Conservation (phyloP, 345 rosid genomes). For the Camelina sativa region DNA sequence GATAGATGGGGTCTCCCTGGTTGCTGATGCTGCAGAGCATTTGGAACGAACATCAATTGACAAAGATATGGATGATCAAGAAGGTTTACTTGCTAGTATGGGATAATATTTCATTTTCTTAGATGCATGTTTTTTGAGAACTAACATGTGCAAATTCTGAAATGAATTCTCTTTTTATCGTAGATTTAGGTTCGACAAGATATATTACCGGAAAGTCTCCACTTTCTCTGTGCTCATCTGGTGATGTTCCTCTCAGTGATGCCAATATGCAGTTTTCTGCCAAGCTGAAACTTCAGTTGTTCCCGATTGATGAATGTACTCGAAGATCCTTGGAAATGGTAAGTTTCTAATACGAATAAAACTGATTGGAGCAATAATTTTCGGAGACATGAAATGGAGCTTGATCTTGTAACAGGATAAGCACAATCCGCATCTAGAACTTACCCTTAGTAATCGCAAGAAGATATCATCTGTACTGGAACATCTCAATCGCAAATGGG, state of each 20-base stretch:
- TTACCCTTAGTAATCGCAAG: conserved; percentile 90
- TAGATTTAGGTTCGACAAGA: conserved; percentile 49
- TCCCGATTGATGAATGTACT: conserved; percentile 91
- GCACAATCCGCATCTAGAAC: conserved; percentile 96
- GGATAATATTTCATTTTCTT: conserved; percentile 33
- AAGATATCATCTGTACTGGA: conserved; percentile 95
- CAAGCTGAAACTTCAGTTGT: conserved; percentile 94
- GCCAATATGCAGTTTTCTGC: conserved; percentile 52
- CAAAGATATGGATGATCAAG: conserved; percentile 59
- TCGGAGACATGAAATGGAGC: conserved; percentile 24
- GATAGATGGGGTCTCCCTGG: conserved; percentile 97
- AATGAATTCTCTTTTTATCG: conserved; percentile 29
- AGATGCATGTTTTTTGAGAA: conserved; percentile 31
- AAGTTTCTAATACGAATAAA: conserved; percentile 39
- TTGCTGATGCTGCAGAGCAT: conserved; percentile 99
- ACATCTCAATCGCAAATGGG: conserved; percentile 97
- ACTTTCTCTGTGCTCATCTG: conserved; percentile 50
- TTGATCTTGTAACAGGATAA: conserved; percentile 71
- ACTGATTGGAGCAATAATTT: neutral
- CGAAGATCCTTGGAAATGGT: conserved; percentile 91
- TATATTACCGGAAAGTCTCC: conserved; percentile 53
- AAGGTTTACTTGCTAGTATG: conserved; percentile 48
- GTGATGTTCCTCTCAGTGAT: conserved; percentile 56
- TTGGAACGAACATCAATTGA: conserved; percentile 68
- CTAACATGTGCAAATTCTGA: conserved; percentile 21